A percentile compares a stretch with the other conserved stretches of the same genome.
Conservation (phyloP, 164 flowering plant species). For the Umbilicus rupestris region DNA sequence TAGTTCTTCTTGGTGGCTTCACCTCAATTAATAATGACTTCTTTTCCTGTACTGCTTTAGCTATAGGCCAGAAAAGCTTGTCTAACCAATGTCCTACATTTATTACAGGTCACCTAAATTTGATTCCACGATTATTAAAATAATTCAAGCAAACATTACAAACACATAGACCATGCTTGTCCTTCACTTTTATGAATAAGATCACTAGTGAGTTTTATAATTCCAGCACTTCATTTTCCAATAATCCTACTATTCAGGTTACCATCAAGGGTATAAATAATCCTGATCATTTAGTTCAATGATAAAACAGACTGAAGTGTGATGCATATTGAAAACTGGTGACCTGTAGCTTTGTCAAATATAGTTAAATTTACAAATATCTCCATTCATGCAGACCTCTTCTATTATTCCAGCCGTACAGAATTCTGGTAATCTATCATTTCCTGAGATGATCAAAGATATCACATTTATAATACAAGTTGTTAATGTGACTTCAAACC, state of each 20-base stretch:
- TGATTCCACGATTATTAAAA: background rate
- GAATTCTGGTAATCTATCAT: background rate
- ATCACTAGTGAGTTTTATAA: too few species aligned
- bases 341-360: background rate
- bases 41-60: background rate
- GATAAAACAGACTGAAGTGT: background rate
- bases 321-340: too few species aligned
- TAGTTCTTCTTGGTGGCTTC: too few species aligned
- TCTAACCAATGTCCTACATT: background rate
- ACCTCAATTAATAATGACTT: too few species aligned
- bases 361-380: too few species aligned
- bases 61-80: background rate
- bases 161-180: constrained; percentile 2
- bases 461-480: background rate
- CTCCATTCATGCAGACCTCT: too few species aligned
- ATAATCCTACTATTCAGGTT: background rate
- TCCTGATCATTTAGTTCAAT: background rate
- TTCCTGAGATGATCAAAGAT: background rate
- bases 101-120: background rate
- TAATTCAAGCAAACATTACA: constrained; percentile 2
- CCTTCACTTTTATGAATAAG: background rate
- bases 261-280: background rate
- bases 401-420: too few species aligned
- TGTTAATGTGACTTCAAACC: background rate
- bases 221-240: background rate